These are phyloP conservation scores for Lophium mytilinum DNA, from an alignment of 495 filamentous ascomycete species.

Conservation along the genomic window DNA sequence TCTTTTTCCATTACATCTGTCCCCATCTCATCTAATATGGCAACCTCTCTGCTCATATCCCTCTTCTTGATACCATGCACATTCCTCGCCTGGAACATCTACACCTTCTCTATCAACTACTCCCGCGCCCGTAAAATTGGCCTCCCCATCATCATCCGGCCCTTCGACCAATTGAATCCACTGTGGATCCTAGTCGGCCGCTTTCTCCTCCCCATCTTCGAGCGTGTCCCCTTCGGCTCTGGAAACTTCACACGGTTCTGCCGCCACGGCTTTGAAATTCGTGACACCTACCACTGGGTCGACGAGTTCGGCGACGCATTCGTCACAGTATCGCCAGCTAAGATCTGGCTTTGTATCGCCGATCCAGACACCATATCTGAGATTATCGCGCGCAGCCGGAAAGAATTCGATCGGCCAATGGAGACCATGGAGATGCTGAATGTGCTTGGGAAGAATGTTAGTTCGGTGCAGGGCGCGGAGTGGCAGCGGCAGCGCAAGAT, in stretches of 20 bases:
- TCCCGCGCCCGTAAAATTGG: not conserved
- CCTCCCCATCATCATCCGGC: not conserved
- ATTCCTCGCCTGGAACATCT: not conserved
- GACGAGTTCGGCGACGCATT: not conserved
- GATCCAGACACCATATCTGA: not conserved
- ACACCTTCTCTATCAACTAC: not conserved
- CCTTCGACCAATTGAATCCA: not conserved
- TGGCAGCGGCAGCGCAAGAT: slow-evolving; percentile 44
- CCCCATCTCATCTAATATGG: not conserved
- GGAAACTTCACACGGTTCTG: not conserved
- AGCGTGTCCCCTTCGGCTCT: not conserved
- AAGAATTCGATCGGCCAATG: not conserved
- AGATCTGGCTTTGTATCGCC: not conserved
- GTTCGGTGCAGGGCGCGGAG: slow-evolving; percentile 34
- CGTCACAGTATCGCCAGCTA: not conserved
- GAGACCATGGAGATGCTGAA: not conserved
- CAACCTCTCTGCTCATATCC: not conserved
- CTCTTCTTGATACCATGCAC: not conserved
- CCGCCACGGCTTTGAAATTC: not conserved
- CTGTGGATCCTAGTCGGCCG: not conserved
- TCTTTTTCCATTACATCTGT: not conserved
- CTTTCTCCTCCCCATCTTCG: not conserved
- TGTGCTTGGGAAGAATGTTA: slow-evolving; percentile 28
- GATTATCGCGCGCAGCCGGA: not conserved
- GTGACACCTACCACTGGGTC: not conserved